Evolutionary conservation across 208 protist genomes (phyloP).

Genomic region (Leishmania tarentolae): DNA sequence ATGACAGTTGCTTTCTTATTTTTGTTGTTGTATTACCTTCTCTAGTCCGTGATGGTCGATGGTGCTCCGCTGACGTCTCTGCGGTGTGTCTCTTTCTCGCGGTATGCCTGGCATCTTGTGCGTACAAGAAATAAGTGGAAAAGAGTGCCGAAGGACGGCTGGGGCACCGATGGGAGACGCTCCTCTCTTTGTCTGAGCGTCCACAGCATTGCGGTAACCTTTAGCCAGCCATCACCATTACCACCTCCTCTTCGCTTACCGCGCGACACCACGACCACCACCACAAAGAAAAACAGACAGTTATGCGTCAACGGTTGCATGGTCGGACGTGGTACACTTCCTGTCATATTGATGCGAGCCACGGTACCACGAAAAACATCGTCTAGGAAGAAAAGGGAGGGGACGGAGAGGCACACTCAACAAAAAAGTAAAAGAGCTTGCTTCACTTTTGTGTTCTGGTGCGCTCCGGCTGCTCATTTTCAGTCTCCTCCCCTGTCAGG

Average conservation of each 20-base stretch:
- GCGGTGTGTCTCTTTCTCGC: neutral
- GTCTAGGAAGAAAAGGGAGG: no score
- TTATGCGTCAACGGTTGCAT: neutral
- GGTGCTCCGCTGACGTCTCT: neutral
- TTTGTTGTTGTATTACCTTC: neutral
- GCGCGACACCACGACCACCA: neutral
- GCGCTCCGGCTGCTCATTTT: neutral
- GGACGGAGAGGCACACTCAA: neutral
- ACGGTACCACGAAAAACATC: neutral
- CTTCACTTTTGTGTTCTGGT: neutral
- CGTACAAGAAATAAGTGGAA: neutral
- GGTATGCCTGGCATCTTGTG: neutral
- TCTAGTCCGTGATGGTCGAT: neutral
- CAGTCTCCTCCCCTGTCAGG: neutral
- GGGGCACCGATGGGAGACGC: neutral
- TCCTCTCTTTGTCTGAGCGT: neutral
- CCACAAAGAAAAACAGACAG: neutral
- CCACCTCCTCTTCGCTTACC: neutral
- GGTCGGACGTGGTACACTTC: neutral
- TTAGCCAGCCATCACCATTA: neutral
- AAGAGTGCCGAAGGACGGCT: neutral
- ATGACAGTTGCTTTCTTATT: neutral
- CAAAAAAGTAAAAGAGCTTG: neutral
- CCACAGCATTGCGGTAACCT: neutral
- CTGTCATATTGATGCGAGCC: neutral